Evolutionary conservation across 2,329 filamentous ascomycete species (phyloP).

Genomic region (Helotiales sp.): DNA sequence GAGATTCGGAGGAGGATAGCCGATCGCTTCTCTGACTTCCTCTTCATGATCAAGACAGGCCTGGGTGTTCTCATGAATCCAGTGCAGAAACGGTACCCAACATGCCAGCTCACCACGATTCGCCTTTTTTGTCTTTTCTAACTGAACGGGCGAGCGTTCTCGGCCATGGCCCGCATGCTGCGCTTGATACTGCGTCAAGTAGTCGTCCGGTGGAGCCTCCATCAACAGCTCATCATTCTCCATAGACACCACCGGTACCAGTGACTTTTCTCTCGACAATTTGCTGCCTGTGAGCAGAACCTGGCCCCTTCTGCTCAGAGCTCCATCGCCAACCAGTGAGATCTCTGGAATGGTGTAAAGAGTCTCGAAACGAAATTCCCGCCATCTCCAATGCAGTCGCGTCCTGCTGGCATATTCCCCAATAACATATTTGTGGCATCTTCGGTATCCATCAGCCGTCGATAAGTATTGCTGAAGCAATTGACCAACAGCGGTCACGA

Average conservation of each 20-base stretch:
- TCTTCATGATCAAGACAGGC: constrained; percentile 4
- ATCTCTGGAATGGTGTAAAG: constrained; percentile 40
- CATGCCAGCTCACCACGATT: constrained; percentile 24
- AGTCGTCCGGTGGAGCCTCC: neutral
- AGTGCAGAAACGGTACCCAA: constrained; percentile 27
- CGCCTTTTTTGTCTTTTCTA: neutral
- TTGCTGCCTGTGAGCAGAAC: constrained; percentile 24
- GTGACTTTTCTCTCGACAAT: constrained; percentile 20
- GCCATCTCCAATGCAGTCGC: constrained; percentile 36
- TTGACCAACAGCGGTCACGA: constrained; percentile 40
- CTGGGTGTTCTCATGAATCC: constrained; percentile 23
- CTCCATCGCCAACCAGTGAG: constrained; percentile 23
- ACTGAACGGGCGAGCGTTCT: neutral
- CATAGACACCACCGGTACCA: constrained; percentile 13
- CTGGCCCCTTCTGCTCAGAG: constrained; percentile 19
- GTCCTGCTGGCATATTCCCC: constrained; percentile 38
- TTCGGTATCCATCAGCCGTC: constrained; percentile 43
- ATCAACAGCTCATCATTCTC: constrained; percentile 3
- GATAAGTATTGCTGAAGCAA: constrained; percentile 42
- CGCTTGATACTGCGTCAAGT: neutral
- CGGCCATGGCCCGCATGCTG: neutral
- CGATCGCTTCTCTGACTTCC: neutral
- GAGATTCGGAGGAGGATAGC: neutral
- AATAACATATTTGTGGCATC: constrained; percentile 43
- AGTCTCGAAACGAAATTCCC: constrained; percentile 43